Conservation (phyloP, 179 eudicot genomes). For the Beta lomatogona region DNA sequence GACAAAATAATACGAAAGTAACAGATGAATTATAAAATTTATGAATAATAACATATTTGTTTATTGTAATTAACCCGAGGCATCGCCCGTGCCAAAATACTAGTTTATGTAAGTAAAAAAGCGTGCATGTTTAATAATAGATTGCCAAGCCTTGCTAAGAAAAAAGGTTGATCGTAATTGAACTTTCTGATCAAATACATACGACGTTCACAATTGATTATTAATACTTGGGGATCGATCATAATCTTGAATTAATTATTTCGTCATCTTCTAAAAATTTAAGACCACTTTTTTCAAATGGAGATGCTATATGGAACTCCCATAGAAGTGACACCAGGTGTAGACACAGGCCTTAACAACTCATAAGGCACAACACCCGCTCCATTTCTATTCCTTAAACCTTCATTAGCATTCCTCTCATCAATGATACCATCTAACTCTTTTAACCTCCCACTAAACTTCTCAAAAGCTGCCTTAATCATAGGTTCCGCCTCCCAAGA, state of each 20-base stretch:
- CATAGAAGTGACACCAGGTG: constrained; percentile 61
- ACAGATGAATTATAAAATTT: too few species aligned
- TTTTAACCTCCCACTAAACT: constrained; percentile 50
- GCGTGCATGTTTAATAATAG: too few species aligned
- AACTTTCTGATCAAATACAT: too few species aligned
- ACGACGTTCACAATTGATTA: too few species aligned
- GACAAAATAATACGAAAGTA: too few species aligned
- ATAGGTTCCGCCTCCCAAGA: constrained; percentile 42
- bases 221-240: background rate
- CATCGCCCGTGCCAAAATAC: too few species aligned
- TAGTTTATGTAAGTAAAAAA: too few species aligned
- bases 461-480: constrained; percentile 55
- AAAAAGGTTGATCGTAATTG: too few species aligned
- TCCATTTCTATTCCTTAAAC: constrained; percentile 32
- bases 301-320: constrained; percentile 81
- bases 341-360: constrained; percentile 60
- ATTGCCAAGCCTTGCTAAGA: too few species aligned
- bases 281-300: constrained; percentile 28
- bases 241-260: background rate
- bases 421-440: constrained; percentile 61
- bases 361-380: constrained; percentile 73
- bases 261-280: background rate
- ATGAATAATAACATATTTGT: too few species aligned
- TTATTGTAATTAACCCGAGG: too few species aligned
- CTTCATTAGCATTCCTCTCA: constrained; percentile 47